These are phyloP conservation scores for Periconia sp. DNA, from an alignment of 2,329 filamentous ascomycete genomes.

Conservation along the genomic window DNA sequence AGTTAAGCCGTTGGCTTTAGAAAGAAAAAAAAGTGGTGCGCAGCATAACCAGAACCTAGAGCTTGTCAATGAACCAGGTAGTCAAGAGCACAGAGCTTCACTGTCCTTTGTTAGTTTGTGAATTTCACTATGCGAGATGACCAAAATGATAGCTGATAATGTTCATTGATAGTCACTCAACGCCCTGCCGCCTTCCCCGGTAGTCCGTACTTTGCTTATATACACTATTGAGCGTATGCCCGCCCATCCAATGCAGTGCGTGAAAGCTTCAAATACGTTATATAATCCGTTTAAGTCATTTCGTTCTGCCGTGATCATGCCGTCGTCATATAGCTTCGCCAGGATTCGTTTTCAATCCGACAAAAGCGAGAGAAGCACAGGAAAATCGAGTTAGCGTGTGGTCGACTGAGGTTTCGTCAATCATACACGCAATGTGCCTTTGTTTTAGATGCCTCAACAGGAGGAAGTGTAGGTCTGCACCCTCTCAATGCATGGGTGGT, in stretches of 20 bases:
- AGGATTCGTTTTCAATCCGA: slow-evolving; percentile 36
- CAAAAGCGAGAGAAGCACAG: slow-evolving; percentile 27
- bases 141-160: background rate
- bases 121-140: background rate
- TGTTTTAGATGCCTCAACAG: slow-evolving; percentile 4
- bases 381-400: slow-evolving; percentile 12
- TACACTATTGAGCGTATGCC: slow-evolving; percentile 22
- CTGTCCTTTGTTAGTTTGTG: background rate
- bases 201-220: slow-evolving; percentile 27
- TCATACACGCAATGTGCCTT: slow-evolving; percentile 9
- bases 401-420: slow-evolving; percentile 13
- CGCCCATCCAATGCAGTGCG: slow-evolving; percentile 12
- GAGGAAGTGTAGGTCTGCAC: slow-evolving; percentile 6
- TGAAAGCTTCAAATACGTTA: slow-evolving; percentile 22
- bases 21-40: background rate
- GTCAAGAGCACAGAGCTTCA: background rate
- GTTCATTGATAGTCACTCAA: slow-evolving; percentile 2
- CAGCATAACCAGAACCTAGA: background rate
- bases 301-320: slow-evolving; percentile 41
- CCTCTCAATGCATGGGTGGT: slow-evolving; percentile 56
- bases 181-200: slow-evolving; percentile 11
- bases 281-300: slow-evolving; percentile 19
- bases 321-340: slow-evolving; percentile 36
- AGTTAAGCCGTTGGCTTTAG: slow-evolving; percentile 12
- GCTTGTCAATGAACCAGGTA: background rate